Base-by-base conservation (phyloP, 2,329 filamentous ascomycete genomes). In the Colletotrichum sp. region DNA sequence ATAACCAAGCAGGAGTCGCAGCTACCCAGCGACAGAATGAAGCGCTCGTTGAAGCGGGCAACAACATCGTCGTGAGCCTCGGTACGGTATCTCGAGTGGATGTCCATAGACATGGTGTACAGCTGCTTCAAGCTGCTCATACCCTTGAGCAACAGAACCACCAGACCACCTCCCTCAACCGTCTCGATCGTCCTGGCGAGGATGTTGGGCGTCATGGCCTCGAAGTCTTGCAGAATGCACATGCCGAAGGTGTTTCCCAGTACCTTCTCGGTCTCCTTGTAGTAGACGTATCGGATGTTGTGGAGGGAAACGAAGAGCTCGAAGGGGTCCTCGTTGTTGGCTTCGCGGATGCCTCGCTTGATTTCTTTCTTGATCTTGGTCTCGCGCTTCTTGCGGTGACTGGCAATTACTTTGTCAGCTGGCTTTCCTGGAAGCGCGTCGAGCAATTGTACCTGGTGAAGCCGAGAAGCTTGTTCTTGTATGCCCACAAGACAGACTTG, bases 201-300 rank as follows among this genome's bases (percentile, higher is more conserved):
- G 78, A 98, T 90, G 83, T 99, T 99, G n/a, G 97, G 97, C 12
- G 97, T 99, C 79, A 99, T 92, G 55, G 96, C 97, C 86, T 99
- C 97, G 81, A 99, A 99, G 83, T 99, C 97, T 85, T 99, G 97
- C 80, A 99, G 87, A 78, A 99, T 98, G 84, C 96, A 98, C 95
- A 98, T 98, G 83, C 96, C 96, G 83, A 97, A 99, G 59, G 97
- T 99, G 85, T 99, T 98, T 84, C 97, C 97, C 72, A 99, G 87
- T 82, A 99, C 98, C 89, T 98, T 99, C 82, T 99, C 97, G 32
- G 97, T 99, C 88, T 99, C 97, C 87, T 99, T 99, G 89, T 99
- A 99, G 90, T 98, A 99, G 74, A 97, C 95, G 91, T 99, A 99
- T 85, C 97, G 95, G 84, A 99, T 98, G 85, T 98, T 96, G 87